Base-by-base conservation (phyloP, 768 basidiomycete genomes). In the Mycena polygramma region DNA sequence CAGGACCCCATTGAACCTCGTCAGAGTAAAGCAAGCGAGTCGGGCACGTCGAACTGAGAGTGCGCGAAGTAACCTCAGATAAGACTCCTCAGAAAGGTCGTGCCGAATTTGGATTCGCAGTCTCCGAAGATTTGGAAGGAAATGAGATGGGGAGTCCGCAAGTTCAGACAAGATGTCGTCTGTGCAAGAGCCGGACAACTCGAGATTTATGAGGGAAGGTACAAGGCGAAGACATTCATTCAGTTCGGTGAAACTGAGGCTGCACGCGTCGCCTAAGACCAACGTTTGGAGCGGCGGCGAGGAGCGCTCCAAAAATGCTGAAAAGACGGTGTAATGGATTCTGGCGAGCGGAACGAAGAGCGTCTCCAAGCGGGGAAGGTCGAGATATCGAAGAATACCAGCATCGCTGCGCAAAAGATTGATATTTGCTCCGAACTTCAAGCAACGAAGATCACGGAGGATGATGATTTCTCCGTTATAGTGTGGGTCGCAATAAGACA, bases 211-310 rank as follows among this genome's bases (percentile, higher is more conserved):
- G 49, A 51, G 49, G n/a, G 49, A 51, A 15, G 49, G 49, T 19
- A 15, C 15, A 22, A 51, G 49, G 15, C 49, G 49, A 51, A 51
- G 22, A 22, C 48, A 49, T 22, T 24, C n/a, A 10, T 49, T 22
- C n/a, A 49, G n/a, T 46, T 46, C 48, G n/a, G 9, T n/a, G 8
- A 22, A 49, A 1, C 8, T 14, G 8, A 24, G 22, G n/a, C 14
- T 48, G 26, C 22, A 49, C 9, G 4, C 36, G 7, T 7, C 37
- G 9, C 15, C 52, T 1, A 46, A 0, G 26, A 55, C 45, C 19
- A 57, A n/a, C 20, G 46, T 43, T 52, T 54, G 51, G 2, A 63
- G 62, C 2, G 62, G 52, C 20, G 62, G 62, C 6, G 52, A 53
- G 7, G 52, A 63, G 13, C 62, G 62, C 52, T 63, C 9, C 9